A percentile compares a stretch with the other conserved stretches of the same genome.
These are phyloP conservation scores for Harringtonia lauricola DNA, from an alignment of 2,329 filamentous ascomycete genomes.

Conservation along the genomic window DNA sequence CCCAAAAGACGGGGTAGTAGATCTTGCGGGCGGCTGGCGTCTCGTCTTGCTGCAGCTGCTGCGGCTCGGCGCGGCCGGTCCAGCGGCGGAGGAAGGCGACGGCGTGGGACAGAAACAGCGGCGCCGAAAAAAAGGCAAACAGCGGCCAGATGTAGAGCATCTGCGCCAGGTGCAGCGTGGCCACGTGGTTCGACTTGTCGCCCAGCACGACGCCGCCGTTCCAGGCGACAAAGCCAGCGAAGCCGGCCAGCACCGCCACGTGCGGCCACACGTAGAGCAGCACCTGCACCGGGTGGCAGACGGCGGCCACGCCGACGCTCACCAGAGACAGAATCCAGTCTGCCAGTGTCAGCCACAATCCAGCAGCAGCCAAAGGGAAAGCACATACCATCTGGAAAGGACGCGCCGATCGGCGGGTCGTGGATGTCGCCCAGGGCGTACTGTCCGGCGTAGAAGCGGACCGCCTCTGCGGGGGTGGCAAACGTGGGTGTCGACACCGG, in stretches of 20 bases:
- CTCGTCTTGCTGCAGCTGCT: not conserved
- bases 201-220: slow-evolving; percentile 90
- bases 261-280: slow-evolving; percentile 44
- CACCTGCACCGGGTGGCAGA: slow-evolving; percentile 35
- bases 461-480: slow-evolving; percentile 20
- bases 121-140: slow-evolving; percentile 79
- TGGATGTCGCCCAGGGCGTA: slow-evolving; percentile 43
- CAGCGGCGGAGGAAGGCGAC: not conserved
- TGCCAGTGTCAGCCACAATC: slow-evolving; percentile 15
- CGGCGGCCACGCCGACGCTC: slow-evolving; percentile 51
- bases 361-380: slow-evolving; percentile 6
- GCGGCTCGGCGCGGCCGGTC: too few species aligned
- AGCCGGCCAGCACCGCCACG: slow-evolving; percentile 52
- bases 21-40: slow-evolving; percentile 14
- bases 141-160: slow-evolving; percentile 95
- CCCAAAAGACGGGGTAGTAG: slow-evolving; percentile 25
- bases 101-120: slow-evolving; percentile 43
- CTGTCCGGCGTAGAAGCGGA: slow-evolving; percentile 27
- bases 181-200: slow-evolving; percentile 89
- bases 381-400: slow-evolving; percentile 38
- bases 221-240: slow-evolving; percentile 67
- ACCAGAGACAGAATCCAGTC: slow-evolving; percentile 46
- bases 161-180: slow-evolving; percentile 79
- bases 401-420: slow-evolving; percentile 35
- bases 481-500: slow-evolving; percentile 14